Conservation (phyloP, 2,329 filamentous ascomycete species). For the Penicillium aurantiogriseum region DNA sequence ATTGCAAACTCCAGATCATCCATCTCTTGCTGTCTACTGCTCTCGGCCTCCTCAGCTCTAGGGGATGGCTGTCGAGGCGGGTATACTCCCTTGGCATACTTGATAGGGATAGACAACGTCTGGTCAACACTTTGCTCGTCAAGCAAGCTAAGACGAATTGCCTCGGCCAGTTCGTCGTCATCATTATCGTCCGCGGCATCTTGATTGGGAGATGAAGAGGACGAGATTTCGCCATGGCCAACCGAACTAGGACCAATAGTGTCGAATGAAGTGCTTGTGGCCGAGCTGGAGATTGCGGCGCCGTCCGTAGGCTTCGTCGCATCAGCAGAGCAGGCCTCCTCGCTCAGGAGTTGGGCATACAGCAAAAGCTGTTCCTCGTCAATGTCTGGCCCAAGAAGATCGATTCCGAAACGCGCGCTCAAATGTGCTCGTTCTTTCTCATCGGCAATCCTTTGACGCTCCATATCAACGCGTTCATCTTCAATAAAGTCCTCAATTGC, state of each 20-base stretch:
- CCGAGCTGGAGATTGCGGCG: conserved; percentile 38
- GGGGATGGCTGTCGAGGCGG: conserved; percentile 18
- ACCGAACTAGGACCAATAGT: conserved; percentile 36
- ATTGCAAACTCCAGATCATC: conserved; percentile 62
- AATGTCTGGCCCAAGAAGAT: conserved; percentile 59
- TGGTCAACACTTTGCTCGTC: conserved; percentile 30
- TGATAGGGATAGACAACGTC: conserved; percentile 34
- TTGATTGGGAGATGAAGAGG: conserved; percentile 38
- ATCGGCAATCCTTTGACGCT: conserved; percentile 66
- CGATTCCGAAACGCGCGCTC: conserved; percentile 78
- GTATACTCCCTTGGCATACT: conserved; percentile 33
- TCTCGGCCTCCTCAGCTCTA: conserved; percentile 26
- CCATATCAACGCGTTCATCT: conserved; percentile 78
- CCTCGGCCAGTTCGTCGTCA: conserved; percentile 61
- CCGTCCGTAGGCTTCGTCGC: conserved; percentile 46
- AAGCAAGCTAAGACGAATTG: conserved; percentile 55
- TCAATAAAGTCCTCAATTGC: conserved; percentile 79
- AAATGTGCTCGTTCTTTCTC: conserved; percentile 68
- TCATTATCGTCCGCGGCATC: conserved; percentile 49
- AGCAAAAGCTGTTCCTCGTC: conserved; percentile 63
- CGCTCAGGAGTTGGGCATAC: conserved; percentile 62
- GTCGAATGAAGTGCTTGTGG: conserved; percentile 39
- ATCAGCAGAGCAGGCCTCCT: conserved; percentile 56
- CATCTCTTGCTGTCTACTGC: conserved; percentile 48
- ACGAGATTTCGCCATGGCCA: conserved; percentile 32